phyloP scores from a whole-genome alignment of 1,284 basidiomycete genomes.

The Cryptococcus maquisensis region DNA sequence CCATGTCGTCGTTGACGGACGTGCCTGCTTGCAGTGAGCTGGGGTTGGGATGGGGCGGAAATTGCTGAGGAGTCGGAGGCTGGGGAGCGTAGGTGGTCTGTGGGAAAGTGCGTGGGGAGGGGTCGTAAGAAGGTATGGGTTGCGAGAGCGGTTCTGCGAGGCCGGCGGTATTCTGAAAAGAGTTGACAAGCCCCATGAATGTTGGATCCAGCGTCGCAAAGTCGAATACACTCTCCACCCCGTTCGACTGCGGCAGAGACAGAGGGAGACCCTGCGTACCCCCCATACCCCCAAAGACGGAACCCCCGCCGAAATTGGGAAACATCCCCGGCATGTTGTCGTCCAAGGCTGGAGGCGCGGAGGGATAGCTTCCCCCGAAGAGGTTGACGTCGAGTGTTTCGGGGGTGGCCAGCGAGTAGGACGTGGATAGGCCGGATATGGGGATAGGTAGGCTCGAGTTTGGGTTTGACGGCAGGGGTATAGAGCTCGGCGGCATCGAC shows the following conservation, averaged over 20 bases:
- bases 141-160: not conserved
- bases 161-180: constrained; percentile 14
- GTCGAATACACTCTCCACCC: constrained; percentile 20
- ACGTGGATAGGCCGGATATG: constrained; percentile 5
- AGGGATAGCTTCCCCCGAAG: not conserved
- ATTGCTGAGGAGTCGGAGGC: not conserved
- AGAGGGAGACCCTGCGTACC: not conserved
- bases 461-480: no score
- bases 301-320: constrained; percentile 14
- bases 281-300: constrained; percentile 10
- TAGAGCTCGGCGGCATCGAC: not conserved
- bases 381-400: constrained; percentile 17
- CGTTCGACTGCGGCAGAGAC: not conserved
- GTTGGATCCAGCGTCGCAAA: constrained; percentile 35
- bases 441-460: no score
- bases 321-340: constrained; percentile 1
- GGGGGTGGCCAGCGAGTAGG: not conserved
- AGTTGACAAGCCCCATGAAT: constrained; percentile 30
- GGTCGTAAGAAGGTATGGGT: not conserved
- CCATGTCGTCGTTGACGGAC: not conserved
- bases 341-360: not conserved
- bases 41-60: not conserved
- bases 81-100: not conserved
- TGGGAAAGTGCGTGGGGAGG: not conserved
- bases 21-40: not conserved